Evolutionary conservation across 1,284 basidiomycete genomes (phyloP).

Genomic region (Kalmanozyma brasiliensis): DNA sequence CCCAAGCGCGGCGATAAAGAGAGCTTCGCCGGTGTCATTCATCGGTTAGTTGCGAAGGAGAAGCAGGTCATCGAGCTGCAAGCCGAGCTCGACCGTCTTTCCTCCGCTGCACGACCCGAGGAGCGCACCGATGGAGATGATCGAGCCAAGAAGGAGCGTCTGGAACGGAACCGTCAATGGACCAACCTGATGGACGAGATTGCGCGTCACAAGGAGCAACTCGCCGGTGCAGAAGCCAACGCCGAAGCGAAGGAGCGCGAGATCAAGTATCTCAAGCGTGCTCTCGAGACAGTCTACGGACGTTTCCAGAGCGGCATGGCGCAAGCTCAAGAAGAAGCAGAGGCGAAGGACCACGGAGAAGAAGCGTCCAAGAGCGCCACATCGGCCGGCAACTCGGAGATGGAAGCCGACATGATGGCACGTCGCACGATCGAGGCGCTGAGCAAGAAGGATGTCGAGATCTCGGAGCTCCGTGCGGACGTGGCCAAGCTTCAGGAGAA

Average conservation of each 20-base stretch:
- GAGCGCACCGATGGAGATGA: conserved; percentile 50
- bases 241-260: conserved; percentile 77
- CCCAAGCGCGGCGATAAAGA: conserved; percentile 51
- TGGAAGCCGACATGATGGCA: conserved; percentile 78
- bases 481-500: conserved; percentile 57
- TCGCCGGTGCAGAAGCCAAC: conserved; percentile 72
- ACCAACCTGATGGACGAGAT: conserved; percentile 81
- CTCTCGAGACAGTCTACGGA: conserved; percentile 84
- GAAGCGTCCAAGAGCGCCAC: conserved; percentile 11
- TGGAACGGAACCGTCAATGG: conserved; percentile 81
- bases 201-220: conserved; percentile 76
- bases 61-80: conserved; percentile 81
- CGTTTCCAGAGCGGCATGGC: conserved; percentile 73
- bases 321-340: conserved; percentile 66
- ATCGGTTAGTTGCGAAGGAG: conserved; percentile 83
- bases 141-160: conserved; percentile 77
- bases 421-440: conserved; percentile 77
- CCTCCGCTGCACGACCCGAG: conserved; percentile 32
- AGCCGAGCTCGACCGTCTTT: conserved; percentile 75
- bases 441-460: conserved; percentile 78
- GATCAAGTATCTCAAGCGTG: conserved; percentile 79
- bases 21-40: conserved; percentile 81
- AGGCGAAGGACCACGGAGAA: conserved; percentile 36
- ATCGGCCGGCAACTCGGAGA: conserved; percentile 22
- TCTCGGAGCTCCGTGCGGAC: conserved; percentile 67